Evolutionary conservation across 768 basidiomycete genomes (phyloP).

Genomic region (Aureoboletus auriporus): DNA sequence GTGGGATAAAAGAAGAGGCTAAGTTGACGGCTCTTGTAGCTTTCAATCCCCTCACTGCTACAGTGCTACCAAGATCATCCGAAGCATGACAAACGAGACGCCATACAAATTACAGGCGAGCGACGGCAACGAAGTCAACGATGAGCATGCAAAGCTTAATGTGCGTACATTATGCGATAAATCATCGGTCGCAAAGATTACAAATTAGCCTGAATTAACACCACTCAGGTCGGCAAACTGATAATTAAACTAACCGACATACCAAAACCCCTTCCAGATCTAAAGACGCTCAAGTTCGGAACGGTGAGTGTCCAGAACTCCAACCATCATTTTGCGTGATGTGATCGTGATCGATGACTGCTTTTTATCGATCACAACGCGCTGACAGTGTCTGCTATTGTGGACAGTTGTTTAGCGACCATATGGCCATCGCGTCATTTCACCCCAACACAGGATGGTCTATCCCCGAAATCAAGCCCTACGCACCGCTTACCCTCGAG

Average conservation of each 20-base stretch:
- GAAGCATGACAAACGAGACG: too few relatives aligned
- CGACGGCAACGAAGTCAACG: too few relatives aligned
- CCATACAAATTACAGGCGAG: too few relatives aligned
- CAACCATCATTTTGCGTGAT: background rate
- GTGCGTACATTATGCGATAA: too few relatives aligned
- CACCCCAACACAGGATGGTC: slow-evolving; percentile 65
- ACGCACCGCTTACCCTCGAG: slow-evolving; percentile 55
- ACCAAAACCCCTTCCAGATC: slow-evolving; percentile 48
- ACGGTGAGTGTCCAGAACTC: slow-evolving; percentile 35
- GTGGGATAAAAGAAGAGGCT: too few relatives aligned
- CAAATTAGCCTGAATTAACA: background rate
- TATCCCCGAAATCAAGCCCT: slow-evolving; percentile 68
- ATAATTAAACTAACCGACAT: slow-evolving; percentile 41
- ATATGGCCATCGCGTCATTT: slow-evolving; percentile 72
- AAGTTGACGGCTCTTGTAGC: too few relatives aligned
- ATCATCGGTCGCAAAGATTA: too few relatives aligned
- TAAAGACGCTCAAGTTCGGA: slow-evolving; percentile 53
- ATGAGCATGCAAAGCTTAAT: too few relatives aligned
- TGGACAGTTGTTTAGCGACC: slow-evolving; percentile 60
- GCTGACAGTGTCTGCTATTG: background rate
- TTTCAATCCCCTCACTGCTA: too few relatives aligned
- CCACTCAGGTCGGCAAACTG: slow-evolving; percentile 51
- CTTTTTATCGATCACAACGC: background rate
- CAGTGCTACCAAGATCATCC: too few relatives aligned
- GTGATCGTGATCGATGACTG: too few relatives aligned